Evolutionary conservation across 768 basidiomycete species (phyloP), one percentile per base, ranked within the genome.

Genomic region (Leucocoprinus birnbaumii): DNA sequence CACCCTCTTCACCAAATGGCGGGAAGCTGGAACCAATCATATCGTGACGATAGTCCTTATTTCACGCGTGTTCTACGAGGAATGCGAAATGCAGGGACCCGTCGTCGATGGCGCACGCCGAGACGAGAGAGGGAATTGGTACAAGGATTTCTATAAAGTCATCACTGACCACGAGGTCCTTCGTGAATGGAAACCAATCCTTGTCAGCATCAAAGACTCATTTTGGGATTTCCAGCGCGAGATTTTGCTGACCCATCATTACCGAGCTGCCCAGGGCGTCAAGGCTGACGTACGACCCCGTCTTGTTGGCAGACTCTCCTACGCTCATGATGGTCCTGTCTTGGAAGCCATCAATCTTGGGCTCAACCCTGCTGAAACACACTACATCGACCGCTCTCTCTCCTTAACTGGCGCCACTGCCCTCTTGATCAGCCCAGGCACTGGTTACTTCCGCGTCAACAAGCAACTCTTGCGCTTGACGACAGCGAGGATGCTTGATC

Each of bases 111-210:
- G 54, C 5, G 54, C 54, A 10, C 54, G 27, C 16, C 73, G 78
- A 49, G 87, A 94, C 62, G 90, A 91, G 52, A 78, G 85, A 44
- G 87, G 85, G 9, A 69, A 72, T 27, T 92, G 85, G 85, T 94
- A 94, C 73, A 96, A 97, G 69, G 97, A 97, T 66, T 96, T 95
- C 63, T 98, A 85, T 81, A 94, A 96, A 69, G 87, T 98, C 61
- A 90, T 95, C 64, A 90, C 92, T 3, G 96, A 98, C 65, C 75
- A 96, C 27, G 94, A 98, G 64, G 84, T 92, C 45, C 78, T 93
- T 42, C 74, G 83, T 55, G 91, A 95, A 63, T 96, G 94, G 92
- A 87, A 87, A 59, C 81, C 87, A 1, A 92, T 90, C 0, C 80
- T 98, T 3, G 86, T 91, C 57, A 85, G 82, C 65, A 80, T 98